Conservation (phyloP, 2,329 filamentous ascomycete species). For the Clonostachys byssicola region DNA sequence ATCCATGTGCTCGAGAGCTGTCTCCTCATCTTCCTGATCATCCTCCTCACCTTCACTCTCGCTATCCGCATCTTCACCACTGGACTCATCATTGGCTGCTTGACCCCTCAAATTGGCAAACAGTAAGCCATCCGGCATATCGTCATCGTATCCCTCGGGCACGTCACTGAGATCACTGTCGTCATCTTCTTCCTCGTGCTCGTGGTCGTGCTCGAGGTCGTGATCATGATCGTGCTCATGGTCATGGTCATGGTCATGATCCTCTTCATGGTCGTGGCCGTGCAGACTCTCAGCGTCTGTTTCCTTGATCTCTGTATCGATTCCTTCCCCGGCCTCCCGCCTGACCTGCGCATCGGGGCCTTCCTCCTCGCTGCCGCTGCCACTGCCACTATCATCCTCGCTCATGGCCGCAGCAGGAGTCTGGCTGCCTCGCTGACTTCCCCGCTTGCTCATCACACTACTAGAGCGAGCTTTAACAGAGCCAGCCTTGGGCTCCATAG, state of each 20-base stretch:
- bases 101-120: slow-evolving; percentile 40
- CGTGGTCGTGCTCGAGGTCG: slow-evolving; percentile 8
- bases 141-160: slow-evolving; percentile 52
- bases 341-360: slow-evolving; percentile 32
- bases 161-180: slow-evolving; percentile 68
- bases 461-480: slow-evolving; percentile 34
- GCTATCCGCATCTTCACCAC: slow-evolving; percentile 27
- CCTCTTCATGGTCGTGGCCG: slow-evolving; percentile 7
- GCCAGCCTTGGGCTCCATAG: slow-evolving; percentile 41
- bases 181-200: slow-evolving; percentile 42
- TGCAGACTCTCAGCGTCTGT: slow-evolving; percentile 16
- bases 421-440: slow-evolving; percentile 39
- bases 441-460: slow-evolving; percentile 36
- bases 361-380: slow-evolving; percentile 24
- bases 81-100: slow-evolving; percentile 18
- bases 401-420: slow-evolving; percentile 28
- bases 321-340: slow-evolving; percentile 24
- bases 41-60: slow-evolving; percentile 26
- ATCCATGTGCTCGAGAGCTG: slow-evolving; percentile 7
- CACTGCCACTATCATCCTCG: slow-evolving; percentile 9
- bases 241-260: slow-evolving; percentile 8
- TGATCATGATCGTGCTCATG: slow-evolving; percentile 14
- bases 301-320: slow-evolving; percentile 39
- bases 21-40: slow-evolving; percentile 11
- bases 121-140: slow-evolving; percentile 47